Base-by-base conservation (phyloP, 1,284 basidiomycete genomes). In the Ganoderma lucidum region DNA sequence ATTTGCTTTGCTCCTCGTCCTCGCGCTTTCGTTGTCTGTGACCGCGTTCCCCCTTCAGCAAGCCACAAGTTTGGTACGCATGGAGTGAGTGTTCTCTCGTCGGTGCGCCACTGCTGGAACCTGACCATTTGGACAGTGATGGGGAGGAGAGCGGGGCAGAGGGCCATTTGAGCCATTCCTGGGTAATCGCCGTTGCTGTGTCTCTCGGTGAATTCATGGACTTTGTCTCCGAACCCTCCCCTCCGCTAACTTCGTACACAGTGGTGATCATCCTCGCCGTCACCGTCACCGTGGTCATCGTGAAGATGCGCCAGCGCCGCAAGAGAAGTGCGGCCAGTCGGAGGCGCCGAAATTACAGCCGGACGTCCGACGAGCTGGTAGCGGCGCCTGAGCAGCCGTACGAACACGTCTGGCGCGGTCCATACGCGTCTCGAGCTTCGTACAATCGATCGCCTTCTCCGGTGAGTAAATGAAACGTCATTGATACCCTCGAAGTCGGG, bases 251-350 rank as follows among this genome's bases (percentile, higher is more conserved):
- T 28, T 60, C 28, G 19, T 65, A 67, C 66, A 8, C 53, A 61
- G 59, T 61, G 59, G 39, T 71, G 30, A 35, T 73, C 17, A 61
- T 73, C 17, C 17, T 62, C 45, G 48, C 51, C 14, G 65, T 73
- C 17, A 67, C 65, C 17, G 66, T 23, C 12, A 59, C 65, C 0
- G 64, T 73, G 23, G 6, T 71, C 32, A 15, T 69, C 59, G 42
- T 73, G 48, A 73, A 73, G 62, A 62, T 67, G 67, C 66, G 72
- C 12, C 72, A 73, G 58, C 61, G 68, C 28, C 69, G 62, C 44
- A 62, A 23, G 59, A 30, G 59, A 56, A 19, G 14, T 61, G 23
- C 48, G 3, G 3, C 48, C 23, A 35, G 59, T 14, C 64, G 65
- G 8, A 28, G 60, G 17, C n/a, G 44, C n/a, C 35, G 42, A n/a